Conservation (phyloP, 192 early-diverging fungal species). For the Backusella luteola region DNA sequence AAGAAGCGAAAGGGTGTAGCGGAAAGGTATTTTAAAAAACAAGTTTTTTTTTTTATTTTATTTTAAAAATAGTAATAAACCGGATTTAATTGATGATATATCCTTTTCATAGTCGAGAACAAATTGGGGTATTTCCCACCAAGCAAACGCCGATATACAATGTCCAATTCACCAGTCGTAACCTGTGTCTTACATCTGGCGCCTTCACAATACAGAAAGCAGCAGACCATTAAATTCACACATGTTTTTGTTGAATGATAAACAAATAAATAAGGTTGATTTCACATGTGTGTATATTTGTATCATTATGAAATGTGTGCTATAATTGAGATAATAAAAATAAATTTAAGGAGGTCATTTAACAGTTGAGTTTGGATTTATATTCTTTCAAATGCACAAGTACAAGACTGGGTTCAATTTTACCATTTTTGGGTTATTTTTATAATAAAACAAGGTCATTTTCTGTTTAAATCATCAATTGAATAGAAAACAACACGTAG, state of each 20-base stretch:
- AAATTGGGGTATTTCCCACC: constrained; percentile 78
- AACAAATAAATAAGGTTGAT: background rate
- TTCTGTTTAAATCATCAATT: background rate
- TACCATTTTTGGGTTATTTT: too few relatives aligned
- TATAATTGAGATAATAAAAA: background rate
- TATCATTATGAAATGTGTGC: background rate
- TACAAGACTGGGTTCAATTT: background rate
- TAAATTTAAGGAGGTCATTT: background rate
- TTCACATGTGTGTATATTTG: background rate
- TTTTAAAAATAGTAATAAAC: too few relatives aligned
- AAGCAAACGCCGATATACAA: constrained; percentile 90
- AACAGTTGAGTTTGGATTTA: background rate
- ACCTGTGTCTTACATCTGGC: constrained; percentile 84
- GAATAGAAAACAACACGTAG: background rate
- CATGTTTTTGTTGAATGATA: background rate
- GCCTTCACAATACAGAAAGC: constrained; percentile 51
- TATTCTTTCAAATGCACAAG: background rate
- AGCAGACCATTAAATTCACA: background rate
- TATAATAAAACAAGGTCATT: too few relatives aligned
- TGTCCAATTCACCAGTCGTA: constrained; percentile 81
- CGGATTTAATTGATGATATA: background rate
- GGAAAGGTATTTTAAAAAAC: constrained; percentile 30
- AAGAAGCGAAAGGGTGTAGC: constrained; percentile 27
- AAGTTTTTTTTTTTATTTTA: too few relatives aligned
- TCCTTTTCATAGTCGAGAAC: constrained; percentile 37